Conservation (phyloP, 2,329 filamentous ascomycete species). For the Colletotrichum aenigma region DNA sequence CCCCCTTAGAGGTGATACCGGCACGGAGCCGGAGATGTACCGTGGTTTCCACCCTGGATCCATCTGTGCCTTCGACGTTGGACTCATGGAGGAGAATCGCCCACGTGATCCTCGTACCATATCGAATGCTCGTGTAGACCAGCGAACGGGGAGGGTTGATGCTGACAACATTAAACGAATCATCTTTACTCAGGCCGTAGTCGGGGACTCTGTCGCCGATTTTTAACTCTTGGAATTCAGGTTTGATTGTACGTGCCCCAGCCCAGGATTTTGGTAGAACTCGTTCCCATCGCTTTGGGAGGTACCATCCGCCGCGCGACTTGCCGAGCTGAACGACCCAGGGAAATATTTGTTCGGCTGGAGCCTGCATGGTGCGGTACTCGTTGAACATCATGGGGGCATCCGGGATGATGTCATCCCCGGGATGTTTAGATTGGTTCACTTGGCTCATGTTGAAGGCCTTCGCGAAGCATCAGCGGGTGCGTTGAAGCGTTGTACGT, state of each 20-base stretch:
- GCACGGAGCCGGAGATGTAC: background rate
- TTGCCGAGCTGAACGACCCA: background rate
- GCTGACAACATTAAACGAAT: background rate
- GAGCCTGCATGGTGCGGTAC: background rate
- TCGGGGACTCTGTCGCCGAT: background rate
- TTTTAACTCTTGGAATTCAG: background rate
- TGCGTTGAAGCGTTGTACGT: background rate
- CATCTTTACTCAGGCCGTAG: background rate
- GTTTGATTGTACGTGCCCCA: background rate
- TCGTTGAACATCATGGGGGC: background rate
- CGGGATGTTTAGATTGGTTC: background rate
- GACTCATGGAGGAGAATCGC: background rate
- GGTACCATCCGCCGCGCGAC: background rate
- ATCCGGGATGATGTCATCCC: background rate
- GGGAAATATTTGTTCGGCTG: background rate
- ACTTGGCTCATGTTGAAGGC: background rate
- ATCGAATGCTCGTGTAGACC: background rate
- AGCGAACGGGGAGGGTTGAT: background rate
- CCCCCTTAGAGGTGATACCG: background rate
- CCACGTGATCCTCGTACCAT: background rate
- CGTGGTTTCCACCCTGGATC: background rate
- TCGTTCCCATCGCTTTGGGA: background rate
- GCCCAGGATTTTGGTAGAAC: background rate
- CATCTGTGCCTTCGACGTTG: background rate
- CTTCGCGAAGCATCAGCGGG: background rate